Base-by-base conservation (phyloP, 176 grass and related monocot species). In the Musa itinerans region DNA sequence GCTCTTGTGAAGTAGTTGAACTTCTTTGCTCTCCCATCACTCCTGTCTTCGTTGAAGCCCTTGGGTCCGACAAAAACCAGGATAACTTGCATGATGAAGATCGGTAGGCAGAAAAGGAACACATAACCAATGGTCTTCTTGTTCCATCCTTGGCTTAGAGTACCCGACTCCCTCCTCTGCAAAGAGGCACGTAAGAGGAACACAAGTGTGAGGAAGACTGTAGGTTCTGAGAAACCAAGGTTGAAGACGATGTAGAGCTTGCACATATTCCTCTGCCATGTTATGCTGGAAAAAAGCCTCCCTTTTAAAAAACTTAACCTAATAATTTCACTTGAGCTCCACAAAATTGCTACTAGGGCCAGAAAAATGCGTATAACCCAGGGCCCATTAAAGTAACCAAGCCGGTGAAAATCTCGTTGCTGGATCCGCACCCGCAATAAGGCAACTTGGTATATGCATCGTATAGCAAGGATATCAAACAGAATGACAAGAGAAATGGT, bases 151-250 rank as follows among this genome's bases (percentile, higher is more conserved):
- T 61, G 85, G 82, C 56, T 93, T 74, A 97, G 78, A 72, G 87
- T 64, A 68, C 86, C 90, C 24, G 69, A 76, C 56, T 98, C 86
- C 64, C 77, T 88, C 80, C 87, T 88, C 72, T 91, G 90, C 71
- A 98, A 83, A 2, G 90, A 89, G 27, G 88, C 84, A 10, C 88
- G 86, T n/a, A 98, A 86, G 83, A 98, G 94, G 53, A 93, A 78
- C 55, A 84, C 85, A 76, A 98, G 82, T 74, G 76, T 87, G 73
- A 98, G 87, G 20, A 98, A 85, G 79, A 98, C 91, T 72, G 87
- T 83, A 34, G 94, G 94, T 70, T 98, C 94, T 4, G 94, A 88
- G 85, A 98, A 98, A 67, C 94, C 94, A 85, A 98, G 86, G 83
- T 91, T 98, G 50, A 85, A 93, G 69, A 93, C 58, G 68, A 98